Evolutionary conservation across 495 filamentous ascomycete genomes (phyloP).

Genomic region (Penicillium mononematosum): DNA sequence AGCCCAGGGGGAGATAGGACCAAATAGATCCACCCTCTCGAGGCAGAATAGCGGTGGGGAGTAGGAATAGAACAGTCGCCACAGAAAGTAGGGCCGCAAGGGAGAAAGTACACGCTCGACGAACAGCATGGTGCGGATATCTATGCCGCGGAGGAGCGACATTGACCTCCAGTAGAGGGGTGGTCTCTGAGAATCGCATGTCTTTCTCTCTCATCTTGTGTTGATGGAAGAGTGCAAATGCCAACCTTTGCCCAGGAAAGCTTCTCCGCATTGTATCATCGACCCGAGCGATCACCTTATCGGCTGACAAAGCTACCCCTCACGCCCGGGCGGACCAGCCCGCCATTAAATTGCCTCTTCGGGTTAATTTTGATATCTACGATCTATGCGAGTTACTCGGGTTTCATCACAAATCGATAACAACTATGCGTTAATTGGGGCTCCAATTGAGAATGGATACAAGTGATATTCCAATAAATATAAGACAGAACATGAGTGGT

Average conservation of each 20-base stretch:
- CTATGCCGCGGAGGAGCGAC: constrained; percentile 52
- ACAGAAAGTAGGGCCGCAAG: constrained; percentile 57
- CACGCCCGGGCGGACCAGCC: background rate
- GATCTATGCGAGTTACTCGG: background rate
- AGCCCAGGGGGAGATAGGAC: constrained; percentile 45
- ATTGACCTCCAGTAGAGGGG: constrained; percentile 40
- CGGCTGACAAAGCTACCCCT: constrained; percentile 13
- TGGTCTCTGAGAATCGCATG: constrained; percentile 44
- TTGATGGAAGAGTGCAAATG: constrained; percentile 4
- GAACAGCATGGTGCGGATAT: constrained; percentile 66
- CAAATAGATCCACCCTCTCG: constrained; percentile 41
- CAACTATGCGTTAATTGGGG: background rate
- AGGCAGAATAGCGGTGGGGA: constrained; percentile 42
- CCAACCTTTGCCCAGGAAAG: background rate
- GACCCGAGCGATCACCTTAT: constrained; percentile 6
- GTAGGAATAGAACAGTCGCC: constrained; percentile 60
- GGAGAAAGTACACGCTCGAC: constrained; percentile 69
- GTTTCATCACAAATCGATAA: background rate
- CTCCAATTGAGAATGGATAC: background rate
- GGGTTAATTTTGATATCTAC: background rate
- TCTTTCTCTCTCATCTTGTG: constrained; percentile 42
- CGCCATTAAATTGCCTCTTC: background rate
- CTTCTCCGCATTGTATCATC: constrained; percentile 15
- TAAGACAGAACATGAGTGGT: background rate
- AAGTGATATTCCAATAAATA: background rate